Evolutionary conservation across 768 basidiomycete genomes (phyloP).

Genomic region (Xanthoconium purpureum): DNA sequence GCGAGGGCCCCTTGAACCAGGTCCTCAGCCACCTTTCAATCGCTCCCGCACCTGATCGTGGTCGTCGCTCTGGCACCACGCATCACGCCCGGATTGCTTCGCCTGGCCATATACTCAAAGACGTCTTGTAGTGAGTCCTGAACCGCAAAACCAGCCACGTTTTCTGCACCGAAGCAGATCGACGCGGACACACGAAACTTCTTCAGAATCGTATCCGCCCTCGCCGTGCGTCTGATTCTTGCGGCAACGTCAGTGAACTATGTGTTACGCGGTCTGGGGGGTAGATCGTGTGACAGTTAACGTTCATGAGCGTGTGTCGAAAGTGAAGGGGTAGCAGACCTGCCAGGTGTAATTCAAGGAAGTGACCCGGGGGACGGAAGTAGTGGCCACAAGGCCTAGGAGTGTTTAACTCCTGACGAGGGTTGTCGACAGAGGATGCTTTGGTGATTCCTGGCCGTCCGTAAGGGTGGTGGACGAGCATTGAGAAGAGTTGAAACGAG

Average conservation of each 20-base stretch:
- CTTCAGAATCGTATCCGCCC: conserved; percentile 90
- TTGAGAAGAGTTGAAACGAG: too few species aligned
- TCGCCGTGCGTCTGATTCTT: conserved; percentile 86
- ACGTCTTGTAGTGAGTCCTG: conserved; percentile 66
- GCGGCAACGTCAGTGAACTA: conserved; percentile 93
- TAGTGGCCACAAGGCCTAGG: conserved; percentile 55
- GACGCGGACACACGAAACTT: conserved; percentile 86
- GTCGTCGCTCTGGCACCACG: conserved; percentile 83
- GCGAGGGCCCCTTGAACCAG: conserved; percentile 53
- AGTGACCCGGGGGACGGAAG: conserved; percentile 89
- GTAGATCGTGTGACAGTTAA: conserved; percentile 90
- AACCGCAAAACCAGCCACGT: conserved; percentile 84
- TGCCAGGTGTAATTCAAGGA: conserved; percentile 93
- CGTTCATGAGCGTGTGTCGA: conserved; percentile 89
- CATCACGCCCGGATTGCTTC: conserved; percentile 79
- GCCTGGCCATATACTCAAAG: too few species aligned
- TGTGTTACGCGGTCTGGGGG: conserved; percentile 92
- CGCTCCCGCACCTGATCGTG: conserved; percentile 67
- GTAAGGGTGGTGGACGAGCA: neutral
- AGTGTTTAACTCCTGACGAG: conserved; percentile 78
- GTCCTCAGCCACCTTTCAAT: conserved; percentile 76
- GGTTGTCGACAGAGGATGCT: conserved; percentile 64
- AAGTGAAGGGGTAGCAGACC: conserved; percentile 79
- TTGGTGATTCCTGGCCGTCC: conserved; percentile 95
- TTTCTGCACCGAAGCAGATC: conserved; percentile 79